These are phyloP conservation scores for Artemisia tridentata DNA, from an alignment of 129 eudicot genomes.

Conservation along the genomic window DNA sequence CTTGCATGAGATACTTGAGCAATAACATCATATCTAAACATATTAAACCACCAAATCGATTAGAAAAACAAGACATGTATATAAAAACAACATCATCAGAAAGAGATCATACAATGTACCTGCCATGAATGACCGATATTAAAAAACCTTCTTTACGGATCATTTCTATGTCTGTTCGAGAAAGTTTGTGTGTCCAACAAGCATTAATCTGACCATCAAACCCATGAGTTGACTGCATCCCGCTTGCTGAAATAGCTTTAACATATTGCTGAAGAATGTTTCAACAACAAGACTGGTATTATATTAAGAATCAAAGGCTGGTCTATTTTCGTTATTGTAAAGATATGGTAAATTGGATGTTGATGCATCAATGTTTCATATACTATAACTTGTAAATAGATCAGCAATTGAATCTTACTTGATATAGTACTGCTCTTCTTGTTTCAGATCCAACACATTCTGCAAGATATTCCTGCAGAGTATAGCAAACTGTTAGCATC, in stretches of 20 bases:
- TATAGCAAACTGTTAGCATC: slow-evolving; percentile 4
- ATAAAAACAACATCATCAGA: slow-evolving; percentile 2
- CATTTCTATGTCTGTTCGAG: slow-evolving; percentile 56
- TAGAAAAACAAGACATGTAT: not conserved
- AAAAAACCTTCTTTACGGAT: slow-evolving; percentile 66
- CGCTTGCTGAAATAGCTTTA: slow-evolving; percentile 79
- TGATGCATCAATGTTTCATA: not conserved
- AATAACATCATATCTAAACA: slow-evolving; percentile 70
- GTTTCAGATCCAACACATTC: slow-evolving; percentile 66
- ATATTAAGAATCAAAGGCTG: too few relatives aligned
- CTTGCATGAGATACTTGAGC: slow-evolving; percentile 90
- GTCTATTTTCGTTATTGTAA: not conserved
- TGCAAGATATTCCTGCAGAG: slow-evolving; percentile 82
- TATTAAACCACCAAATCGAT: slow-evolving; percentile 19
- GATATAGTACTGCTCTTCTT: slow-evolving; percentile 70
- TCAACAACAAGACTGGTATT: not conserved
- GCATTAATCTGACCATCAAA: slow-evolving; percentile 95
- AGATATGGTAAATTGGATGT: not conserved
- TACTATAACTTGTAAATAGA: slow-evolving; percentile 8
- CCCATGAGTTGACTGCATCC: slow-evolving; percentile 87
- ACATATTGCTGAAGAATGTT: slow-evolving; percentile 74
- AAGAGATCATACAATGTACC: slow-evolving; percentile 42
- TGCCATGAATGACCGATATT: slow-evolving; percentile 88
- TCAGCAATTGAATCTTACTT: slow-evolving; percentile 48
- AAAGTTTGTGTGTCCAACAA: slow-evolving; percentile 89